These are phyloP conservation scores for Termitomyces sp. DNA, from an alignment of 768 basidiomycete genomes.

Conservation along the genomic window DNA sequence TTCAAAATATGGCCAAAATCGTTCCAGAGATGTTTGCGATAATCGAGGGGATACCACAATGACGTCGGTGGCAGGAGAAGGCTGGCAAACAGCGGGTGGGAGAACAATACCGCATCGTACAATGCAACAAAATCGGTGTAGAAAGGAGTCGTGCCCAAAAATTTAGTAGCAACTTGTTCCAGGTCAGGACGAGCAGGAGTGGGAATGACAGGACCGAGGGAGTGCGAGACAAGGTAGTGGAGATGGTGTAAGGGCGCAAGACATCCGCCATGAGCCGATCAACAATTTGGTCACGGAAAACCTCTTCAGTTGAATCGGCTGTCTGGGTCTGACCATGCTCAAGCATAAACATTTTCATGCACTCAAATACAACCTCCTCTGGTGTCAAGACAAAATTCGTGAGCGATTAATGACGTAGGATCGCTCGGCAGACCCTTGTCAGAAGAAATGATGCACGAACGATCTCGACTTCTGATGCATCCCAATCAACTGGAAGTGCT, in stretches of 20 bases:
- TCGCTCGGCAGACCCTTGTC: conserved; percentile 46
- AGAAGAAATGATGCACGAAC: conserved; percentile 68
- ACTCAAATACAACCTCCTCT: conserved; percentile 65
- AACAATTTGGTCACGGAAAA: conserved; percentile 78
- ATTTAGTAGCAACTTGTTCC: conserved; percentile 53
- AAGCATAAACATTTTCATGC: conserved; percentile 96
- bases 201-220: conserved; percentile 18
- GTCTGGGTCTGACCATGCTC: conserved; percentile 72
- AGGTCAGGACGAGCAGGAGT: conserved; percentile 30
- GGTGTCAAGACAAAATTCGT: conserved; percentile 42
- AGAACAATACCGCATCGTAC: conserved; percentile 91
- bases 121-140: conserved; percentile 88
- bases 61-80: conserved; percentile 77
- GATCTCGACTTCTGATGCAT: conserved; percentile 76
- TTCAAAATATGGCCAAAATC: conserved; percentile 70
- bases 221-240: conserved; percentile 16
- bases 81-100: conserved; percentile 70
- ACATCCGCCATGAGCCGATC: conserved; percentile 57
- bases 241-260: conserved; percentile 51
- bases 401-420: conserved; percentile 43
- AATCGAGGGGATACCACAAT: conserved; percentile 78
- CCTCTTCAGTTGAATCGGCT: conserved; percentile 53
- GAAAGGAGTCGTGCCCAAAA: conserved; percentile 79
- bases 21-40: conserved; percentile 80
- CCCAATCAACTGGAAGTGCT: conserved; percentile 67